phyloP scores from a whole-genome alignment of 257 asterid genomes.

The Verbena officinalis region DNA sequence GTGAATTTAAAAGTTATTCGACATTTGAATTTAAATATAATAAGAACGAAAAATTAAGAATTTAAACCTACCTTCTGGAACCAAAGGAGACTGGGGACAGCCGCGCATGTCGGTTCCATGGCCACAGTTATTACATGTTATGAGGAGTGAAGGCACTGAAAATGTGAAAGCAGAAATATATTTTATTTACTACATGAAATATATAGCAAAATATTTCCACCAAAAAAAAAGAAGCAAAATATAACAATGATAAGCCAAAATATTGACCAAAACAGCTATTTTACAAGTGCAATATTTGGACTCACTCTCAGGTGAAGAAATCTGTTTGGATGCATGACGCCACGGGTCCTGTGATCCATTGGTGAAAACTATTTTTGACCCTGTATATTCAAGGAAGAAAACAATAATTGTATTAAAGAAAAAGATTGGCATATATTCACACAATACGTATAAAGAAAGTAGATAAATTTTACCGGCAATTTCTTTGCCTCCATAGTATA shows the following conservation, averaged over 20 bases:
- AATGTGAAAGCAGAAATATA: slow-evolving; percentile 15
- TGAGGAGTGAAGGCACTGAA: slow-evolving; percentile 89
- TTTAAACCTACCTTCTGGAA: slow-evolving; percentile 82
- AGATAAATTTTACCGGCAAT: slow-evolving; percentile 66
- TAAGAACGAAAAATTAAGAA: too few relatives aligned
- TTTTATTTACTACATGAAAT: too few relatives aligned
- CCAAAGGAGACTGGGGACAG: slow-evolving; percentile 91
- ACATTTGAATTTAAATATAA: too few relatives aligned
- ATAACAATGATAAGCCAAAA: too few relatives aligned
- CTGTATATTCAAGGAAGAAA: slow-evolving; percentile 41
- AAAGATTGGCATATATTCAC: not conserved
- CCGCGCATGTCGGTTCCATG: slow-evolving; percentile 97
- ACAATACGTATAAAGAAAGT: slow-evolving; percentile 12
- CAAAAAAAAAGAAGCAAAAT: slow-evolving; percentile 1
- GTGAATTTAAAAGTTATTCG: too few relatives aligned
- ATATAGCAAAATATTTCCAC: not conserved
- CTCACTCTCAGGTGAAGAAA: slow-evolving; percentile 82
- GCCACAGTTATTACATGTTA: slow-evolving; percentile 90
- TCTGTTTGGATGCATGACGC: slow-evolving; percentile 96
- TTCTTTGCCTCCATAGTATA: slow-evolving; percentile 85
- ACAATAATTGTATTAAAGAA: not conserved
- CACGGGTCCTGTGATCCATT: slow-evolving; percentile 99
- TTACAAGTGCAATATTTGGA: slow-evolving; percentile 21
- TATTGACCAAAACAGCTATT: too few relatives aligned
- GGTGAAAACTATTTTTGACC: slow-evolving; percentile 82